Conservation (phyloP, 2,329 filamentous ascomycete genomes). For the Penicillium janthinellum region DNA sequence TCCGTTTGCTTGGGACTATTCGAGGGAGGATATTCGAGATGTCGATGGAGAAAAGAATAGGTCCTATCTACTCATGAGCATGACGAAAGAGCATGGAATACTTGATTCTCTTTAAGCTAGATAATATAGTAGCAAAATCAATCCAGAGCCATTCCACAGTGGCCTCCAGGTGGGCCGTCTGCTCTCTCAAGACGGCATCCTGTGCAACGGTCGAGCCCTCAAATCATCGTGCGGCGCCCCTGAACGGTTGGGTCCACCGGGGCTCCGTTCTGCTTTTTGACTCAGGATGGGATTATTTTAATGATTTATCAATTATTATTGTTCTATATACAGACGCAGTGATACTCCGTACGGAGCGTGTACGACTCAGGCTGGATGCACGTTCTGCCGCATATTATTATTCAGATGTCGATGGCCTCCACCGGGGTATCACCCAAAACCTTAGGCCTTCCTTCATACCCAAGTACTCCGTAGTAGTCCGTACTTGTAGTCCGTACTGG, state of each 20-base stretch:
- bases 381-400: no score
- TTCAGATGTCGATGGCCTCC: background rate
- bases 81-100: background rate
- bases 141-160: background rate
- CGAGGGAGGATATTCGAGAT: background rate
- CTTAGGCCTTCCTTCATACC: no score
- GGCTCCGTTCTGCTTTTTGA: background rate
- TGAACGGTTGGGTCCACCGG: slow-evolving; percentile 6
- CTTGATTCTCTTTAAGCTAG: background rate
- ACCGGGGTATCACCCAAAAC: background rate
- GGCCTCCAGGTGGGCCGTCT: background rate
- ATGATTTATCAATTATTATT: background rate
- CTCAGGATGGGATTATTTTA: no score
- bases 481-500: no score
- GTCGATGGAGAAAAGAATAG: background rate
- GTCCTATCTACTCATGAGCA: no score
- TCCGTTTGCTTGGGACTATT: slow-evolving; percentile 1
- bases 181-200: background rate
- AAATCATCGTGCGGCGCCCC: slow-evolving; percentile 12
- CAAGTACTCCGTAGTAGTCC: no score
- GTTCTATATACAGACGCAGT: background rate
- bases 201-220: slow-evolving; percentile 13
- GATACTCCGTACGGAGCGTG: background rate
- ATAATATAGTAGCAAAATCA: background rate
- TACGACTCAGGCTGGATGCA: background rate